phyloP scores from a whole-genome alignment of 73 alveolate species.

The Paramecium biaurelia region DNA sequence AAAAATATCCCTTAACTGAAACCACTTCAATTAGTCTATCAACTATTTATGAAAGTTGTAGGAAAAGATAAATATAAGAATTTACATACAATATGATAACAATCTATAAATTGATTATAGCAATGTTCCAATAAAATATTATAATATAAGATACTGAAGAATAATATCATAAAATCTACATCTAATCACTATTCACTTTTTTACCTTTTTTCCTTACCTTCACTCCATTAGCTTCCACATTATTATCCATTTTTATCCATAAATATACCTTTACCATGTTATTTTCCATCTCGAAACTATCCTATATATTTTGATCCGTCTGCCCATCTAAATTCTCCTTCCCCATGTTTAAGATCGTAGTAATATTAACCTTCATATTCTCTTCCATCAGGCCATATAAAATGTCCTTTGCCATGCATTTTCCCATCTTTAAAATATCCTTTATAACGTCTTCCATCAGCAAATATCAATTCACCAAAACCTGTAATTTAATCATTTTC shows the following conservation, averaged over 20 bases:
- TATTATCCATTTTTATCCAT: conserved; percentile 22
- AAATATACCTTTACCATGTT: conserved; percentile 77
- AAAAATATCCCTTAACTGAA: no score
- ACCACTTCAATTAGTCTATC: no score
- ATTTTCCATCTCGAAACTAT: conserved; percentile 68
- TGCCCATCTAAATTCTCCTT: conserved; percentile 70
- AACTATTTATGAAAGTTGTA: not conserved
- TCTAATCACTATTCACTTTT: conserved; percentile 23
- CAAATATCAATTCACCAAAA: not conserved
- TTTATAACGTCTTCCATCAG: conserved; percentile 52
- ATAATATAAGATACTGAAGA: not conserved
- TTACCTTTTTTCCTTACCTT: not conserved
- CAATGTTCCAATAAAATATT: not conserved
- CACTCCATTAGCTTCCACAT: conserved; percentile 13
- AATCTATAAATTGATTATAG: no score
- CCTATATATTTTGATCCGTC: conserved; percentile 64
- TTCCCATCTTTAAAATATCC: conserved; percentile 22
- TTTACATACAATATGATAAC: not conserved
- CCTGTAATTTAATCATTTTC: conserved; percentile 7
- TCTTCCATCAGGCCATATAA: conserved; percentile 55
- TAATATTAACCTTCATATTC: conserved; percentile 10
- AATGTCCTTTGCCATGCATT: conserved; percentile 58
- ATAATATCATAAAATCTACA: not conserved
- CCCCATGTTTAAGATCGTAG: conserved; percentile 58
- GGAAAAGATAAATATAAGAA: not conserved